Conservation (phyloP, 768 basidiomycete genomes). For the Leccinellum rugosiceps region DNA sequence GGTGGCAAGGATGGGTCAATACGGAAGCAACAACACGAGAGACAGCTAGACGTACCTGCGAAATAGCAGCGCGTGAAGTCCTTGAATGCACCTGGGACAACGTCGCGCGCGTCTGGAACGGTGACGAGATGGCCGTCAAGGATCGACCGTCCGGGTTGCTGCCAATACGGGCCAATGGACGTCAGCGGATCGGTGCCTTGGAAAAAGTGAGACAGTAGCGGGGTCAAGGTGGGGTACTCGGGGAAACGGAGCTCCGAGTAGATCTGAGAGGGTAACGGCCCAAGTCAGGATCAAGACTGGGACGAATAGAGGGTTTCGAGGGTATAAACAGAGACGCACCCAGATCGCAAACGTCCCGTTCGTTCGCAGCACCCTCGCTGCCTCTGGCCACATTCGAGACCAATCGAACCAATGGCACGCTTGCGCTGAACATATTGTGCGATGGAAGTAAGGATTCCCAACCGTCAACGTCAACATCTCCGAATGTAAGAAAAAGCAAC, state of each 20-base stretch:
- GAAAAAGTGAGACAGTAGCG: conserved; percentile 58
- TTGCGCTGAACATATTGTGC: conserved; percentile 52
- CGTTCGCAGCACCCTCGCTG: conserved; percentile 51
- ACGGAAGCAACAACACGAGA: neutral
- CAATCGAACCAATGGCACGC: conserved; percentile 85
- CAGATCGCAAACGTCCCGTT: conserved; percentile 71
- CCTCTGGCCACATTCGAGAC: conserved; percentile 66
- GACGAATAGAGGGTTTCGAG: neutral
- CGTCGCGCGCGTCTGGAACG: conserved; percentile 51
- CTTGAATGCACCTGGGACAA: conserved; percentile 34
- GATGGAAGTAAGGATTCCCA: neutral
- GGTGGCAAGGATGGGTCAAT: neutral
- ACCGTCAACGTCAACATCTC: neutral
- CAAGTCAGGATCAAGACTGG: too few relatives aligned
- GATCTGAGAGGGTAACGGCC: conserved; percentile 28
- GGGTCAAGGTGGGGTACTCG: conserved; percentile 52
- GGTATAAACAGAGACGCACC: conserved; percentile 39
- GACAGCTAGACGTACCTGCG: conserved; percentile 38
- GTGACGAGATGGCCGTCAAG: conserved; percentile 68
- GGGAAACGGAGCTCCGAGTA: conserved; percentile 76
- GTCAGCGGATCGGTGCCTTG: conserved; percentile 53
- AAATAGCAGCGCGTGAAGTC: conserved; percentile 55
- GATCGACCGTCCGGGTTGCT: conserved; percentile 76
- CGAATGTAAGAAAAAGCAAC: neutral
- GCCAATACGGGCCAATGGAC: conserved; percentile 71